These are phyloP conservation scores for Umbilicus rupestris DNA, from an alignment of 164 flowering plant species.

Conservation along the genomic window DNA sequence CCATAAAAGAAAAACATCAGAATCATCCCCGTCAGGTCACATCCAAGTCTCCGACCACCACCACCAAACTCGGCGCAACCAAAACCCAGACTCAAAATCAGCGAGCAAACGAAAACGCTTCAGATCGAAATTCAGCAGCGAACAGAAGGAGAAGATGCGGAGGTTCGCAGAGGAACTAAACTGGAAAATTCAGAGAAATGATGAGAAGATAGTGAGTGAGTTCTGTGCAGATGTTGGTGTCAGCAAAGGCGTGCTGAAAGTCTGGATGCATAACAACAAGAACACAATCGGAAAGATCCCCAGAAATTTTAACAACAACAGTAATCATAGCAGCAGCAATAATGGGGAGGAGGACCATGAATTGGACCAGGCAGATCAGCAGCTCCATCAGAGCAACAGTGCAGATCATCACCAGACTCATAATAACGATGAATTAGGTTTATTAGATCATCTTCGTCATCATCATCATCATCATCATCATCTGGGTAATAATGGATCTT, in stretches of 20 bases:
- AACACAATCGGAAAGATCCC: constrained; percentile 17
- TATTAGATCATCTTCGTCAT: not conserved
- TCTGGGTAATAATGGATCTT: not conserved
- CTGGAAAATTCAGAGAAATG: constrained; percentile 19
- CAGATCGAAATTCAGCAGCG: constrained; percentile 23
- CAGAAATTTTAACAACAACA: not conserved
- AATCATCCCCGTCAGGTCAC: not conserved
- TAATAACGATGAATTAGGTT: not conserved
- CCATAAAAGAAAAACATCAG: not conserved
- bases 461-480: no score
- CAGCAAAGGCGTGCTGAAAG: constrained; percentile 21
- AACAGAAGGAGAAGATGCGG: constrained; percentile 25
- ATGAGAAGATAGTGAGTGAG: constrained; percentile 15
- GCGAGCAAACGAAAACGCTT: constrained; percentile 12
- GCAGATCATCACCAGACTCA: not conserved
- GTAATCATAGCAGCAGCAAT: not conserved
- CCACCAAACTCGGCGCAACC: constrained; percentile 5
- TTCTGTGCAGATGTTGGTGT: constrained; percentile 22
- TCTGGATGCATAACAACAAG: constrained; percentile 37
- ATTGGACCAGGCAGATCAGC: not conserved
- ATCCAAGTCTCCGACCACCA: not conserved
- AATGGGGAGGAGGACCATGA: not conserved
- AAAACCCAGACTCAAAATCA: constrained; percentile 3
- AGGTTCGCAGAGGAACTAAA: constrained; percentile 23
- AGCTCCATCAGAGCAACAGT: not conserved